Base-by-base conservation (phyloP, 805 yeast genomes). In the Blastobotrys robertii region DNA sequence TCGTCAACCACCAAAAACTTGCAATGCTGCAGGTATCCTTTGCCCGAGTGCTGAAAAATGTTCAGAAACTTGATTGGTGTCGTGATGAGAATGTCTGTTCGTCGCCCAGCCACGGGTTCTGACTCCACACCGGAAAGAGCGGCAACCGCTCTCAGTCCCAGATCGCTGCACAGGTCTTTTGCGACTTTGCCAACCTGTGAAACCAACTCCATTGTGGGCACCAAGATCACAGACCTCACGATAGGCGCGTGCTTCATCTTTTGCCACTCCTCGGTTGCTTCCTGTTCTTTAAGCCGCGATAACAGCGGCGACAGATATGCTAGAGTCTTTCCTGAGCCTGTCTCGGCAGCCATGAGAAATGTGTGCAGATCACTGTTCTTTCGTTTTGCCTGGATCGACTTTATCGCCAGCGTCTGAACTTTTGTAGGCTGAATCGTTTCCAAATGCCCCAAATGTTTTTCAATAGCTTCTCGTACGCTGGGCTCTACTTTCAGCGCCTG, bases 291-390 rank as follows among this genome's bases (percentile, higher is more conserved):
- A 49, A 88, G 61, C 49, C 74, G 76, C 38, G 85, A 81, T 32
- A 88, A 49, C 30, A 90, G 49, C 0, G 95, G 88, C 0, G 83
- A 77, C 47, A 92, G 57, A 56, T 88, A 90, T 0, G 97, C 87
- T 79, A 95, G 78, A 0, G 98, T 90, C 58, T 90, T 90, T 7
- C 98, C 98, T 0, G 95, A 82, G 0, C 98, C 98, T 0, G 98
- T 90, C 59, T 92, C 97, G 2, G 97, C 95, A 0, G 97, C 97
- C 43, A 90, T 62, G 2, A 92, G 76, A 66, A 76, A 85, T 1
- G 80, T 72, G 50, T 78, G 77, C 39, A 78, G 53, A 45, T 69
- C 64, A 6, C 59, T n/a, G 7, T 30, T 15, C 16, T 30, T 15
- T 14, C 25, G 30, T 25, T 30, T 30, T 8, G 30, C 19, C 7